Percentiles rank a stretch among this genome's conserved stretches.
Evolutionary conservation across 768 basidiomycete genomes (phyloP).

Genomic region (Lentinula aciculospora): DNA sequence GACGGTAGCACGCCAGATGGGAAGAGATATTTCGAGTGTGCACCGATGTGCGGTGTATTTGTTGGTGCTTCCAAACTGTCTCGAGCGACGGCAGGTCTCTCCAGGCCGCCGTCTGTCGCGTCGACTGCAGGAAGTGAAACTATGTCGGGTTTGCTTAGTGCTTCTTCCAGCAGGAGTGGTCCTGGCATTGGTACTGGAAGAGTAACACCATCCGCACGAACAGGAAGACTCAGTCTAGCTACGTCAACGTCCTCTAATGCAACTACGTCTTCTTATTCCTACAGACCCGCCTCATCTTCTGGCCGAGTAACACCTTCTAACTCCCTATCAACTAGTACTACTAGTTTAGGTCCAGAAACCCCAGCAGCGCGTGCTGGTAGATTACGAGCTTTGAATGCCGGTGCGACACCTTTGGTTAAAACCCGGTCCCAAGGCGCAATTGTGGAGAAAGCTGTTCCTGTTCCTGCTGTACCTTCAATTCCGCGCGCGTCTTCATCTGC

Average conservation of each 20-base stretch:
- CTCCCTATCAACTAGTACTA: constrained; percentile 30
- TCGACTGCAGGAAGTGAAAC: constrained; percentile 20
- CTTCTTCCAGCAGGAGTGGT: constrained; percentile 21
- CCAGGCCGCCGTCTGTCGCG: constrained; percentile 61
- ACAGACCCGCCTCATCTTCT: constrained; percentile 14
- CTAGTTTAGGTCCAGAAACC: constrained; percentile 23
- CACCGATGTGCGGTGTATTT: constrained; percentile 87
- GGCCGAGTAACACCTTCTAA: constrained; percentile 48
- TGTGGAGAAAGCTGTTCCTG: constrained; percentile 21
- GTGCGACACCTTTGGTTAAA: constrained; percentile 20
- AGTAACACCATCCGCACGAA: constrained; percentile 46
- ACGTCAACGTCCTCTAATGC: constrained; percentile 29
- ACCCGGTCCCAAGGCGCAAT: constrained; percentile 19
- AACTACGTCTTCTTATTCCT: constrained; percentile 15
- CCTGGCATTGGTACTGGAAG: constrained; percentile 47
- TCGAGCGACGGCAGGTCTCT: constrained; percentile 54
- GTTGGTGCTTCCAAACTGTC: constrained; percentile 81
- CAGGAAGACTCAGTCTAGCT: constrained; percentile 43
- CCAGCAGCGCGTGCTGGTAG: constrained; percentile 27
- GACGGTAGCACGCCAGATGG: constrained; percentile 64
- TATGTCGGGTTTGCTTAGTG: constrained; percentile 2
- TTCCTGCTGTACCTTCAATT: constrained; percentile 55
- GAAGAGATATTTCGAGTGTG: constrained; percentile 79
- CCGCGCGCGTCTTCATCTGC: constrained; percentile 12
- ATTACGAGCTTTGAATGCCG: constrained; percentile 17